A percentile compares a stretch with the other conserved stretches of the same genome.
Evolutionary conservation across 164 flowering plant genomes (phyloP).

Genomic region (Hamamelis virginiana): DNA sequence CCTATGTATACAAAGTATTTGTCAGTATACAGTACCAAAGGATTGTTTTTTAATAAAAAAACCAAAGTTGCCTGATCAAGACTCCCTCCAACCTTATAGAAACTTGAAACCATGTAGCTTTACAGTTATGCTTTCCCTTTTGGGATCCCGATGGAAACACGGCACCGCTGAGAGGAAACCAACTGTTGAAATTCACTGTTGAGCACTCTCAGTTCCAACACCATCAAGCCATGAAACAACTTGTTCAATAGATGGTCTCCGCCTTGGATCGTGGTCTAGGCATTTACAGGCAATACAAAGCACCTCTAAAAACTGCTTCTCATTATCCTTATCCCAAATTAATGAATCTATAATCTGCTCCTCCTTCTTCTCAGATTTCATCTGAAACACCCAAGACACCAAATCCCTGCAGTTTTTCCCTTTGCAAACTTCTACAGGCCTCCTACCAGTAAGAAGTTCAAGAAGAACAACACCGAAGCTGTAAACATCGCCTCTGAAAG

Average conservation of each 20-base stretch:
- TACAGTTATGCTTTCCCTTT: constrained; percentile 22
- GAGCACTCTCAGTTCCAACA: constrained; percentile 23
- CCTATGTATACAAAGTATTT: constrained; percentile 24
- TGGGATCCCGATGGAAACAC: not conserved
- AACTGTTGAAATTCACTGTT: constrained; percentile 12
- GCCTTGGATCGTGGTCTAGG: constrained; percentile 55
- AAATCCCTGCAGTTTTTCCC: constrained; percentile 64
- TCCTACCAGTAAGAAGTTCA: constrained; percentile 74
- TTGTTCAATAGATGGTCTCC: constrained; percentile 66
- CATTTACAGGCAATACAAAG: constrained; percentile 70
- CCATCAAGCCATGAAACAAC: constrained; percentile 67
- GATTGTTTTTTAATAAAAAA: constrained; percentile 1
- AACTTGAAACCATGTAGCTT: constrained; percentile 10
- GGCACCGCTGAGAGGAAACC: constrained; percentile 1
- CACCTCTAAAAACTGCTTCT: constrained; percentile 54
- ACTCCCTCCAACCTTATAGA: not conserved
- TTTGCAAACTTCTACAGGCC: constrained; percentile 79
- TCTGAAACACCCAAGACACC: constrained; percentile 79
- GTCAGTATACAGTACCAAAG: constrained; percentile 17
- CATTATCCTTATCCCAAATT: constrained; percentile 45
- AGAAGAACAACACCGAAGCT: constrained; percentile 87
- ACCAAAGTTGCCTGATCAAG: constrained; percentile 1
- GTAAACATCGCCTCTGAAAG: constrained; percentile 81
- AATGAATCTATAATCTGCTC: constrained; percentile 52
- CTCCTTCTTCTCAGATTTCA: constrained; percentile 53